Evolutionary conservation across 495 filamentous ascomycete species (phyloP), one percentile per base, ranked within the genome.

Genomic region (Xylaria cubensis): DNA sequence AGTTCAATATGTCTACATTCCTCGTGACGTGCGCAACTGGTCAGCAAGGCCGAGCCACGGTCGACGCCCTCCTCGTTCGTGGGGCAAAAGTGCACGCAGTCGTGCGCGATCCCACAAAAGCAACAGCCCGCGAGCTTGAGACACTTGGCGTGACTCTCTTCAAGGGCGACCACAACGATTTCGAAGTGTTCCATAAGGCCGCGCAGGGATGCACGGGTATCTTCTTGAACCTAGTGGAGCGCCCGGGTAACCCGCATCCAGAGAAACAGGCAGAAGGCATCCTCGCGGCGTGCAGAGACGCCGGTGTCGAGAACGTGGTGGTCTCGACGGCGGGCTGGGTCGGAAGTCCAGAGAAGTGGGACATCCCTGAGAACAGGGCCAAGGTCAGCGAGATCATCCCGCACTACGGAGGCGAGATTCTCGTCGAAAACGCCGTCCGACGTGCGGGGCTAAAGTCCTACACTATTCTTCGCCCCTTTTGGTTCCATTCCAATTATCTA

Each of bases 401-500:
- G 69, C 81, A 39, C 50, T 86, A 13, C 72, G 77, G n/a, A 61
- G 72, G 92, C 77, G 91, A 92, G 79, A 64, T 87, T n/a, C 78
- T 92, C 76, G 82, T 92, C 15, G 86, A 88, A 46, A 64, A 77
- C 6, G 73, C 77, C 44, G 80, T 86, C 24, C 79, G 79, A 48
- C 63, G 63, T 36, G 74, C 79, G 1, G 81, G 80, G 6, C 81
- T 86, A 70, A 71, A 29, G 26, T 29, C 74, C 15, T 86, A 82
- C 75, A 84, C 84, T 2, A 84, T 88, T 29, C 56, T 88, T 10
- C 78, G 85, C 15, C 84, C 85, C 1, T 82, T 82, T 1, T 86
- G 86, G 2, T 93, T 92, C 82, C 26, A 86, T 87, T 81, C 83
- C 83, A 77, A 82, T 6, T 86, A 87, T 61, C 80, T 84, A 67